phyloP scores from a whole-genome alignment of 2,329 filamentous ascomycete genomes.

The Dryadomyces quercus-mongolicae region DNA sequence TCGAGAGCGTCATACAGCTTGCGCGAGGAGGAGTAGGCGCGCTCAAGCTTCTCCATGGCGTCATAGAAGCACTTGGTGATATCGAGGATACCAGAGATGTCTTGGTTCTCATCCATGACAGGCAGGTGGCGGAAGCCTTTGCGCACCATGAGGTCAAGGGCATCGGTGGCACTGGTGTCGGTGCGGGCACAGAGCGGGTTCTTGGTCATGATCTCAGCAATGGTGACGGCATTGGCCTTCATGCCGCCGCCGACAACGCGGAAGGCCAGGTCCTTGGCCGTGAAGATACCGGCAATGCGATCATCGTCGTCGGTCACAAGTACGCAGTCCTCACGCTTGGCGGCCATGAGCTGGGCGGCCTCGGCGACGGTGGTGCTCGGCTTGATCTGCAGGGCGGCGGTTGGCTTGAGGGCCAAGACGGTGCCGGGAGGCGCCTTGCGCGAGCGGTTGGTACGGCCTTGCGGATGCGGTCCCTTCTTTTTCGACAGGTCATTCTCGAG shows the following conservation, averaged over 20 bases:
- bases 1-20: slow-evolving; percentile 96
- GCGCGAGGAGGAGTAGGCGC: slow-evolving; percentile 93
- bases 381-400: slow-evolving; percentile 94
- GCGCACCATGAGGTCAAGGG: slow-evolving; percentile 92
- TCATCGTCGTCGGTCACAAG: slow-evolving; percentile 97
- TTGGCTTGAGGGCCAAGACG: slow-evolving; percentile 89
- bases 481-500: slow-evolving; percentile 97
- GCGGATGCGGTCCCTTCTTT: slow-evolving; percentile 67
- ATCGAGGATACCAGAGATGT: slow-evolving; percentile 94
- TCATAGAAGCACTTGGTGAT: slow-evolving; percentile 99
- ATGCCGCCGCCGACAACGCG: slow-evolving; percentile 84
- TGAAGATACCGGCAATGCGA: slow-evolving; percentile 96
- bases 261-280: slow-evolving; percentile 96
- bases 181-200: slow-evolving; percentile 95
- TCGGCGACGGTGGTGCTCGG: slow-evolving; percentile 87
- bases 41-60: slow-evolving; percentile 98
- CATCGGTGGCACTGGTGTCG: slow-evolving; percentile 95
- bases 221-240: slow-evolving; percentile 81
- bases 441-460: slow-evolving; percentile 66
- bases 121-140: slow-evolving; percentile 96
- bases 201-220: slow-evolving; percentile 99
- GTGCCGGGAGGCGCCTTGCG: slow-evolving; percentile 94
- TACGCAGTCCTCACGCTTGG: slow-evolving; percentile 96
- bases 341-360: slow-evolving; percentile 96
- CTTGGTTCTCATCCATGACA: slow-evolving; percentile 99